Base-by-base conservation (phyloP, 306 rosid genomes). In the Sphenostylis stenocarpa region DNA sequence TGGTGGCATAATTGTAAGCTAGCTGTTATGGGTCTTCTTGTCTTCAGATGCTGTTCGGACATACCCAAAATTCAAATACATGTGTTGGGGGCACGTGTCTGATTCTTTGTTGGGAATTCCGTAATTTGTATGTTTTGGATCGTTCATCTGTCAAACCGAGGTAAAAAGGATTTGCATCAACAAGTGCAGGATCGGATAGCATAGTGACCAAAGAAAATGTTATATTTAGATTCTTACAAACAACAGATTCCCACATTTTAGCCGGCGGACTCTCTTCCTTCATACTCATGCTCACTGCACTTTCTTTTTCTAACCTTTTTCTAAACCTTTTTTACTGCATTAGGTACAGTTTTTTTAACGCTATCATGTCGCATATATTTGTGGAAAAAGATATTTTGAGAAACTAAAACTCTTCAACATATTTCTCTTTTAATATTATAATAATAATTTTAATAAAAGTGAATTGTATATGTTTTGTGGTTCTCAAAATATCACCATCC, bases 1-100 rank as follows among this genome's bases (percentile, higher is more conserved):
- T 58, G 51, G 77, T 57, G 61, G 60, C 36, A 84, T 74, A 44
- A 43, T 26, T 23, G 66, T 41, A 67, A 48, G 67, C 43, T 41
- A 45, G 81, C 61, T 53, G 75, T 63, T 44, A 36, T 14, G 4
- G 11, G 17, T 77, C 12, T 57, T 52, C 1, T 76, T 45, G 84
- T 77, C 82, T 33, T n/a, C n/a, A 24, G 28, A 72, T 62, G 74
- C 33, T 73, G 67, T 67, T 68, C 23, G 70, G 77, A 73, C 44
- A 19, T 52, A 69, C 29, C 66, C 33, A 69, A 36, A 66, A 31
- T 38, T 23, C 3, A 48, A 49, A 9, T 23, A 14, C 20, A 8
- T 58, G 51, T 10, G 56, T 16, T 28, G 31, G 58, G 53, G 70
- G 67, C 74, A 81, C 66, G 60, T 69, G 81, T 73, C 29, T 38